Percentiles rank a stretch among this genome's conserved stretches.
phyloP scores from a whole-genome alignment of 371 early-diverging fungal species.

The Quaeritorhiza haematococci region DNA sequence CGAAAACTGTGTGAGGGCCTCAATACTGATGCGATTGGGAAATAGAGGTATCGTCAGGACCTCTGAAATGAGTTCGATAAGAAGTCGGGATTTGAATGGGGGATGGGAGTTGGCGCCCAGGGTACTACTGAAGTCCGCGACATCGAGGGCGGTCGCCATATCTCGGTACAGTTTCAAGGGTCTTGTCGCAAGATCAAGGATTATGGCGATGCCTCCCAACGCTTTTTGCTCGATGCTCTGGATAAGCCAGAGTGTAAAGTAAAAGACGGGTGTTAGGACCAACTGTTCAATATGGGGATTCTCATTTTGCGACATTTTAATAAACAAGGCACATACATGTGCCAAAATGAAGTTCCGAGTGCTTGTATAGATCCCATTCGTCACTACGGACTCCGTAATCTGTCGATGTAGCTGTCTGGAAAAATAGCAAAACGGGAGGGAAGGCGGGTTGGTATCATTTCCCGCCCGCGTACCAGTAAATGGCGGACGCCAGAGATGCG shows the following conservation, averaged over 20 bases:
- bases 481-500: neutral
- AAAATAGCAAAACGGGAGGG: neutral
- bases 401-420: neutral
- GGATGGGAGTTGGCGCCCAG: neutral
- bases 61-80: slow-evolving; percentile 13
- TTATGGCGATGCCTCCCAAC: slow-evolving; percentile 10
- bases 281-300: neutral
- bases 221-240: neutral
- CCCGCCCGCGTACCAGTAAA: neutral
- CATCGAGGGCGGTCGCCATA: neutral
- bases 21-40: slow-evolving; percentile 37
- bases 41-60: slow-evolving; percentile 40
- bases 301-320: neutral
- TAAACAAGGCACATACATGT: neutral
- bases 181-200: neutral
- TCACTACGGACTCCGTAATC: neutral
- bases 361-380: neutral
- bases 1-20: slow-evolving; percentile 28
- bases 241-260: too few relatives aligned
- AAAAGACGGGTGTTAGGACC: too few relatives aligned
- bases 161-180: neutral
- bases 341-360: neutral
- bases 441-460: neutral
- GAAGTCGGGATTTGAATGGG: neutral
- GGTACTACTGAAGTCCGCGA: slow-evolving; percentile 2